Evolutionary conservation across 2,329 filamentous ascomycete species (phyloP), one percentile per base, ranked within the genome.

Genomic region (Onygenales sp.): DNA sequence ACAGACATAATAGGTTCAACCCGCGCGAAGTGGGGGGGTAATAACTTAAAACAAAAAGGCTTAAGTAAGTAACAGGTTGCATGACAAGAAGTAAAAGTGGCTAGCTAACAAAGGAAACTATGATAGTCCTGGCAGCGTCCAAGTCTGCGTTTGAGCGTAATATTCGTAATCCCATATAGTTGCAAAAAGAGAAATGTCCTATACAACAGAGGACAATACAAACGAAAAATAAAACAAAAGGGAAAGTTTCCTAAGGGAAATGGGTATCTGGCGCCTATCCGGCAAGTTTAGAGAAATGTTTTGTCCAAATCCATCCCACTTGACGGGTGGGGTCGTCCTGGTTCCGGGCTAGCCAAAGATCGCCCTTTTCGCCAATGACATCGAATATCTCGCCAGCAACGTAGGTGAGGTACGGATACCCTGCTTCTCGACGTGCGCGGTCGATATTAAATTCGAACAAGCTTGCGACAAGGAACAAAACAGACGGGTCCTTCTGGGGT

Each of bases 301-400:
- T 96, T 64, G 91, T 95, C 93, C 93, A 98, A 64, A 98, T 95
- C 93, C 93, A 98, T 50, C 93, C 93, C 36, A 97, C 84, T 59
- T 84, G 79, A 59, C 86, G 81, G 9, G 76, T 78, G 1, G 83
- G 75, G 69, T 98, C 93, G 65, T 98, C 93, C 72, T 98, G 93
- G 67, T 98, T 98, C 70, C 89, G 89, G 51, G 93, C 93, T 54
- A 98, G 82, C 93, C 93, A 98, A 48, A 97, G 79, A 75, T 98
- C 93, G 58, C 93, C 93, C 69, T 96, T 96, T 70, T 96, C 91
- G 33, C 86, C 93, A 65, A 98, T 89, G 51, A 98, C 86, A 72
- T 92, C 87, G 64, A 92, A 92, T 58, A 92, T 88, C 81, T 98
- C 93, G 59, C 93, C 93, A 51, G 91, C 88, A 60, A 92, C 88